Evolutionary conservation across 768 basidiomycete species (phyloP), one percentile per base, ranked within the genome.

Genomic region (Hygrocybe coccinea): DNA sequence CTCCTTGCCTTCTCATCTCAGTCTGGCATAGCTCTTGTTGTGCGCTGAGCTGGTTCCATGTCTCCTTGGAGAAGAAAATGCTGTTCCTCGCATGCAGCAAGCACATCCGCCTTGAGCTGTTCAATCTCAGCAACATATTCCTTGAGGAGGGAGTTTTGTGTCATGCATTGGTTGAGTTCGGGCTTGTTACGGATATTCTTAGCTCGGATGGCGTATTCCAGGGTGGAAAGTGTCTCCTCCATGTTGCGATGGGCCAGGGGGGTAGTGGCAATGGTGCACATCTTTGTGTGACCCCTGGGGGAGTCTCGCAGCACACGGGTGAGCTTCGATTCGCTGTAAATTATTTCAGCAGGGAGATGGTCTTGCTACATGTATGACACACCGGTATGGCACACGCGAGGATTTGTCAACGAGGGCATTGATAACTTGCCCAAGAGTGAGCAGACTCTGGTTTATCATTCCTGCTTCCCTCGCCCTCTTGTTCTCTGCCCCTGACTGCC

Each of bases 291-390:
- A 0, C 97, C 97, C 5, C 97, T 97, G 4, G 98, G 79, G 15
- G 97, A 99, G 71, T 99, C 97, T 86, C 98, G 95, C 3, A 99
- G 80, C 8, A 99, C 79, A 36, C 97, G 90, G 12, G 97, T 99
- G 52, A 99, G 86, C 67, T 98, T 98, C 2, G 95, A 97, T 71
- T 99, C 97, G 24, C 93, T 91, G 64, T 10, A 52, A 51, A 54
- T 2, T 34, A 19, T 37, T 57, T 19, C 57, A 38, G 3, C 1
- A 44, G 17, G 50, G 45, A 44, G 2, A 52, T 33, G 15, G n/a
- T n/a, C n/a, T 34, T 5, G 19, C 43, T 5, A 36, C 25, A 50
- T 21, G 37, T 55, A 48, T 19, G 29, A 14, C 19, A 55, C 59
- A 90, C 91, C 94, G 84, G 68, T 98, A 99, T 5, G 97, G 97